phyloP scores from a whole-genome alignment of 1,139 yeast species.

The Zygosaccharomyces sapae region DNA sequence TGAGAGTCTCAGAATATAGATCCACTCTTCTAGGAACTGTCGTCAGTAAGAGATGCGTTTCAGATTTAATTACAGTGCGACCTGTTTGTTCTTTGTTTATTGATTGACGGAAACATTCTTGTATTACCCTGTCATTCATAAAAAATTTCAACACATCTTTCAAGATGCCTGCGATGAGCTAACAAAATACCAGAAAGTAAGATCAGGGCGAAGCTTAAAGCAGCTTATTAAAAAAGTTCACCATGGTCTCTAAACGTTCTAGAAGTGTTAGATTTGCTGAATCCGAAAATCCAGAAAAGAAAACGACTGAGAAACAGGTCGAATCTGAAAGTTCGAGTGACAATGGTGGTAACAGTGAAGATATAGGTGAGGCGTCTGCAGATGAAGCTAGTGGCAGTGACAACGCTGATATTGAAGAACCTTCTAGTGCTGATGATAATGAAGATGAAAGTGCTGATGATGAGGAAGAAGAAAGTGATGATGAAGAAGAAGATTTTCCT shows the following conservation, averaged over 20 bases:
- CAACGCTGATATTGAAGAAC: conserved; percentile 3
- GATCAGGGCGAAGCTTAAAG: neutral
- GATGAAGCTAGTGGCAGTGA: conserved; percentile 17
- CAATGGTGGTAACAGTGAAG: conserved; percentile 7
- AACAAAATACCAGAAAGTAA: neutral
- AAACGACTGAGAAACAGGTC: neutral
- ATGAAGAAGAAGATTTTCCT: conserved; percentile 44
- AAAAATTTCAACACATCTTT: conserved; percentile 2
- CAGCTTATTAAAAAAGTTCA: neutral
- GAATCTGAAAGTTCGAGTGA: conserved; percentile 7
- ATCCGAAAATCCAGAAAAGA: neutral
- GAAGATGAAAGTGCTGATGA: conserved; percentile 19
- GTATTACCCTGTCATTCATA: conserved; percentile 4
- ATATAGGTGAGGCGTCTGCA: conserved; percentile 3
- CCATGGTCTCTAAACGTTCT: conserved; percentile 1
- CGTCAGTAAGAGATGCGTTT: neutral
- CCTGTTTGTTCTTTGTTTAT: conserved; percentile 5
- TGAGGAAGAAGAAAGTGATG: conserved; percentile 34
- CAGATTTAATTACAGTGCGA: neutral
- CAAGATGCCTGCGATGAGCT: conserved; percentile 4
- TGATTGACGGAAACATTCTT: neutral
- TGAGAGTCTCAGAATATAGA: neutral
- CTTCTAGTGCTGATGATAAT: conserved; percentile 15
- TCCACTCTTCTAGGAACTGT: neutral
- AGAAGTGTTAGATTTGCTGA: neutral